Percentiles rank a stretch among this genome's conserved stretches.
phyloP scores from a whole-genome alignment of 129 eudicot species.

The Smallanthus sonchifolius region DNA sequence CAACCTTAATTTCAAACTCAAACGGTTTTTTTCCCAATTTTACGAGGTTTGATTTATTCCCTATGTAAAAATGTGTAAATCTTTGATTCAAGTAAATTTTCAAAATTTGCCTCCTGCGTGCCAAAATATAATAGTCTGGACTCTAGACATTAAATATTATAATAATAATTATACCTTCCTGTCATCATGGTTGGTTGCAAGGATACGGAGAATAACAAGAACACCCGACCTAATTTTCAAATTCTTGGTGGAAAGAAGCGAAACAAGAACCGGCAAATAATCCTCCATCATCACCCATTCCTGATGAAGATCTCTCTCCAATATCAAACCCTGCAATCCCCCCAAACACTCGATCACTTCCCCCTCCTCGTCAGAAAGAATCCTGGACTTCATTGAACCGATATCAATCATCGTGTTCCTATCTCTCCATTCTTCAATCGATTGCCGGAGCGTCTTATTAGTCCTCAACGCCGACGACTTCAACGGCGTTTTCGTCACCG shows the following conservation, averaged over 20 bases:
- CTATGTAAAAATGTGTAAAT: no score
- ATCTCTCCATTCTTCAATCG: constrained; percentile 55
- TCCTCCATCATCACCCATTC: constrained; percentile 57
- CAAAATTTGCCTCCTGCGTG: no score
- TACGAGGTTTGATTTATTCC: no score
- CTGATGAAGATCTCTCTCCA: constrained; percentile 37
- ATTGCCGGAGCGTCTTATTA: constrained; percentile 43
- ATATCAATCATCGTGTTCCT: constrained; percentile 47
- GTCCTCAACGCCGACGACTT: constrained; percentile 34
- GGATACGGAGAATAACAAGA: constrained; percentile 33
- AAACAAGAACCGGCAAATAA: constrained; percentile 37
- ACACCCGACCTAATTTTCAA: constrained; percentile 23
- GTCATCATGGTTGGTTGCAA: constrained; percentile 39
- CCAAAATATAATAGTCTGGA: no score
- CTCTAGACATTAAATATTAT: no score
- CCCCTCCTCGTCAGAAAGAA: constrained; percentile 37
- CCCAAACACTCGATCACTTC: constrained; percentile 34
- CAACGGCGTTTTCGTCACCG: constrained; percentile 44
- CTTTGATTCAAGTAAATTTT: neutral
- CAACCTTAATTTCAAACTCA: neutral
- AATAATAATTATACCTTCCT: no score
- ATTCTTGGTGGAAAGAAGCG: constrained; percentile 38
- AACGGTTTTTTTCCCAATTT: no score
- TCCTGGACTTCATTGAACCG: constrained; percentile 40
- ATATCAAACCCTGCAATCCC: constrained; percentile 29